Conservation (phyloP, 139 green algal species). For the Coelastrella sp. region DNA sequence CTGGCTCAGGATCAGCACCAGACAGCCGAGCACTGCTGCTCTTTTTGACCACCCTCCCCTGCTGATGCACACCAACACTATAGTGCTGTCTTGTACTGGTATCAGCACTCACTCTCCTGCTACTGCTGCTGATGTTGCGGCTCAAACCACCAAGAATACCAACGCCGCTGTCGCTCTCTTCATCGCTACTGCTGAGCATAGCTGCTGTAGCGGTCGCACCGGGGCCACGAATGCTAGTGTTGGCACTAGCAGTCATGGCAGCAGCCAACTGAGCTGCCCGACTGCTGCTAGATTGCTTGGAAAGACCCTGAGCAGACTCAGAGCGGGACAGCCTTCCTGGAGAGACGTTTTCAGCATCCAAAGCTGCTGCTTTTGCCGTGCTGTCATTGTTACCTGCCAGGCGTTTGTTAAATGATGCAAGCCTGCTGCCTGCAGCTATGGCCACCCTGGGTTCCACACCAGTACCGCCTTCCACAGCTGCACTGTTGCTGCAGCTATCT, state of each 20-base stretch:
- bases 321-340: neutral
- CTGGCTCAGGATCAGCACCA: too few species aligned
- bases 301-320: neutral
- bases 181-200: constrained; percentile 17
- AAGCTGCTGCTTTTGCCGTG: neutral
- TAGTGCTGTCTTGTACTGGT: too few species aligned
- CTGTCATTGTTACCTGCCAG: neutral
- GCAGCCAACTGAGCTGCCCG: neutral
- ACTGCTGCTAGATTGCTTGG: neutral
- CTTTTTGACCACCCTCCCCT: too few species aligned
- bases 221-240: neutral
- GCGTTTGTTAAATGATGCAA: neutral
- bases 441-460: neutral
- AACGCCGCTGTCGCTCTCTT: constrained; percentile 3
- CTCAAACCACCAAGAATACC: neutral
- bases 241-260: neutral
- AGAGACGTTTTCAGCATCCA: neutral
- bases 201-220: neutral
- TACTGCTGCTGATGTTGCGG: neutral
- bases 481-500: neutral
- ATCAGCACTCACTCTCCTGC: neutral
- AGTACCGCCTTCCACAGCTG: neutral
- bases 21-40: too few species aligned
- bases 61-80: too few species aligned
- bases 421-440: neutral